These are phyloP conservation scores for Basidiobolus meristosporus DNA, from an alignment of 371 early-diverging fungal species.

Conservation along the genomic window DNA sequence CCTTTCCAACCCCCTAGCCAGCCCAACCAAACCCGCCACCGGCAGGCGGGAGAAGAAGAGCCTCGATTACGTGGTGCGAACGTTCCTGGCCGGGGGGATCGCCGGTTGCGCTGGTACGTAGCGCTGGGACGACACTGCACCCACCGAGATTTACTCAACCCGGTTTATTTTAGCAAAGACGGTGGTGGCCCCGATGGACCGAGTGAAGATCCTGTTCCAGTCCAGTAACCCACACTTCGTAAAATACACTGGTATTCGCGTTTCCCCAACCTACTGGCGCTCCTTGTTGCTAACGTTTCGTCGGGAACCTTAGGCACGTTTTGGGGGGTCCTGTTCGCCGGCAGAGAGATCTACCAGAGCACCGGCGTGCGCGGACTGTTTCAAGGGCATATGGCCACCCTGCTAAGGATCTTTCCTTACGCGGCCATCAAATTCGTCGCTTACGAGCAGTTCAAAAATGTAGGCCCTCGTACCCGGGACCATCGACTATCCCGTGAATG, in stretches of 20 bases:
- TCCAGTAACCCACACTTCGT: constrained; percentile 71
- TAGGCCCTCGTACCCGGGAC: constrained; percentile 9
- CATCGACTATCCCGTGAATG: constrained; percentile 48
- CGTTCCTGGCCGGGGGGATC: constrained; percentile 45
- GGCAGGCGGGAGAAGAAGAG: too few relatives aligned
- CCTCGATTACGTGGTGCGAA: constrained; percentile 22
- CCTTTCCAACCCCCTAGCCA: too few relatives aligned
- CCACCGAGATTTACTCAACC: neutral
- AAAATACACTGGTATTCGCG: constrained; percentile 58
- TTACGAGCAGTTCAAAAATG: constrained; percentile 68
- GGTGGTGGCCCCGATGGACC: constrained; percentile 84
- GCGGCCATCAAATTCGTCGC: constrained; percentile 92
- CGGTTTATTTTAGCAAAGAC: constrained; percentile 55
- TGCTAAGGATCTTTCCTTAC: constrained; percentile 88
- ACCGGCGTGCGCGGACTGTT: constrained; percentile 71
- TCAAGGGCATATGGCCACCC: constrained; percentile 86
- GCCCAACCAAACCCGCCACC: too few relatives aligned
- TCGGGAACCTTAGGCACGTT: too few relatives aligned
- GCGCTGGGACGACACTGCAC: neutral
- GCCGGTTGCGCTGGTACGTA: constrained; percentile 41
- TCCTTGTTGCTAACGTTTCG: too few relatives aligned
- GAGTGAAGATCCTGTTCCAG: constrained; percentile 96
- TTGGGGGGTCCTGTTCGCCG: constrained; percentile 68
- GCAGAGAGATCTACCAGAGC: constrained; percentile 38
- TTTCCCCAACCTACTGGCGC: too few relatives aligned